These are phyloP conservation scores for Arthrobotrys musiformis DNA, from an alignment of 2,329 filamentous ascomycete species.

Conservation along the genomic window DNA sequence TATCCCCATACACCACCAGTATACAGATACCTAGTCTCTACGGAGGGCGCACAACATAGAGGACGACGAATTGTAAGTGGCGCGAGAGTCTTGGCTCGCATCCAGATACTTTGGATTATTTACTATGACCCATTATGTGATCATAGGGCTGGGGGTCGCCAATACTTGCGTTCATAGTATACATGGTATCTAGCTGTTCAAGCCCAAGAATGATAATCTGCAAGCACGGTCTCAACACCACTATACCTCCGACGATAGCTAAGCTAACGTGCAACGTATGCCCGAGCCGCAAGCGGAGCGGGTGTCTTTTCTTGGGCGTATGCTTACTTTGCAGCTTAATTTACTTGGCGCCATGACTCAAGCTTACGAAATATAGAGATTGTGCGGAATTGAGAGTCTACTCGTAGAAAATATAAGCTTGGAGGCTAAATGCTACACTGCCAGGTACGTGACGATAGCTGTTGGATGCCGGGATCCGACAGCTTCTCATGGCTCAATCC, in stretches of 20 bases:
- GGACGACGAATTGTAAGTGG: constrained; percentile 18
- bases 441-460: constrained; percentile 23
- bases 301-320: background rate
- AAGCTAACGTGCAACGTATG: constrained; percentile 1
- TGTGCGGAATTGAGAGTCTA: background rate
- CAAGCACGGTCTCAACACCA: background rate
- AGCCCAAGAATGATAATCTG: background rate
- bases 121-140: background rate
- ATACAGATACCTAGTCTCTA: background rate
- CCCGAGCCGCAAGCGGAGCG: background rate
- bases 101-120: background rate
- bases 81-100: constrained; percentile 2
- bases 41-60: background rate
- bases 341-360: background rate
- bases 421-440: constrained; percentile 15
- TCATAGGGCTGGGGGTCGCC: background rate
- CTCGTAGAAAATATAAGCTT: background rate
- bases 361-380: background rate
- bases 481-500: background rate
- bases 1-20: background rate
- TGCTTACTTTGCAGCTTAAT: constrained; percentile 24
- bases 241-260: background rate
- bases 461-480: background rate
- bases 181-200: background rate
- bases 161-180: background rate